Conservation (phyloP, 495 filamentous ascomycete species). For the Aspergillus sparsus region DNA sequence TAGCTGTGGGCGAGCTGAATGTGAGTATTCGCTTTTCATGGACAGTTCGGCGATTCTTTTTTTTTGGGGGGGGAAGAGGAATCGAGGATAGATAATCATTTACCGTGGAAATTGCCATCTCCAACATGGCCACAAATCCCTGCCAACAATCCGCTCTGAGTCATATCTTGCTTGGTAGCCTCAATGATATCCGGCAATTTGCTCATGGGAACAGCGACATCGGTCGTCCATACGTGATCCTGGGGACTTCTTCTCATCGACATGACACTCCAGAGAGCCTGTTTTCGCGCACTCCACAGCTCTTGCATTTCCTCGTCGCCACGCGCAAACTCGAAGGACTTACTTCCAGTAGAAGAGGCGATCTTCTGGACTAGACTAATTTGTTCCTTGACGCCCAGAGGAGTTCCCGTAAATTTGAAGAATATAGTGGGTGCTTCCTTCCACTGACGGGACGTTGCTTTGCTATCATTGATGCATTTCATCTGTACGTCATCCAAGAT, state of each 20-base stretch:
- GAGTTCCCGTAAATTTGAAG: constrained; percentile 67
- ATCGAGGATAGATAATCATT: constrained; percentile 17
- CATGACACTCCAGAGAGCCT: constrained; percentile 61
- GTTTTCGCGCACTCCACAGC: constrained; percentile 63
- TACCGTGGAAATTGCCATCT: constrained; percentile 67
- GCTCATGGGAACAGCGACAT: constrained; percentile 67
- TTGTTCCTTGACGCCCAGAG: constrained; percentile 59
- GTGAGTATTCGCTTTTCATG: background rate
- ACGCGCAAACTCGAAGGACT: constrained; percentile 61
- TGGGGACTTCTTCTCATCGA: constrained; percentile 54
- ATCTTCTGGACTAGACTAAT: constrained; percentile 57
- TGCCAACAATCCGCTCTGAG: constrained; percentile 55
- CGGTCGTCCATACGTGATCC: constrained; percentile 66
- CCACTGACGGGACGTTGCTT: constrained; percentile 56
- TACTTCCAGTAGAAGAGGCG: constrained; percentile 48
- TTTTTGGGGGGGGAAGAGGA: background rate
- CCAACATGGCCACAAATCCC: constrained; percentile 69
- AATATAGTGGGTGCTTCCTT: constrained; percentile 64
- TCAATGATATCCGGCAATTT: constrained; percentile 64
- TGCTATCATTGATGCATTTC: constrained; percentile 63
- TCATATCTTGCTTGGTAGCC: constrained; percentile 59
- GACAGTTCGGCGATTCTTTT: background rate
- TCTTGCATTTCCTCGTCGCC: constrained; percentile 57
- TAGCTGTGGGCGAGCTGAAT: constrained; percentile 8
- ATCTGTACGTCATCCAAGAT: constrained; percentile 68